Evolutionary conservation across 2,329 filamentous ascomycete species (phyloP).

Genomic region (Emericellopsis atlantica): DNA sequence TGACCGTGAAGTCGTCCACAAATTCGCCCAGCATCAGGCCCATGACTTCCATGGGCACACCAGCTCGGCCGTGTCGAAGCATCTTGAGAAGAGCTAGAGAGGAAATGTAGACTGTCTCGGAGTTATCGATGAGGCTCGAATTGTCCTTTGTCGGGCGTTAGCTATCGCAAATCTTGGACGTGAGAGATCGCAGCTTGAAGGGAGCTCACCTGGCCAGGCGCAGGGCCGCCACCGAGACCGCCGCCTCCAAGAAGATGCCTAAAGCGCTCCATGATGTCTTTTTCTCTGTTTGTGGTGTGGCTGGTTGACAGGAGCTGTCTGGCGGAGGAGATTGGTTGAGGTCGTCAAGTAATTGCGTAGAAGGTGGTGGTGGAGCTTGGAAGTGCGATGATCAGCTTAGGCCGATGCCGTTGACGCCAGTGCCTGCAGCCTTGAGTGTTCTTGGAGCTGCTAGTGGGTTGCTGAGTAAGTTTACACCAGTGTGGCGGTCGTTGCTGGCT

Average conservation of each 20-base stretch:
- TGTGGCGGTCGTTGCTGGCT: not conserved
- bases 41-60: conserved; percentile 99
- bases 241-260: conserved; percentile 75
- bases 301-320: not conserved
- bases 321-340: not conserved
- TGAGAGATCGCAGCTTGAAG: not conserved
- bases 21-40: conserved; percentile 98
- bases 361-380: conserved; percentile 2
- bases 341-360: not conserved
- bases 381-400: conserved; percentile 9
- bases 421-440: conserved; percentile 15
- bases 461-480: conserved; percentile 9
- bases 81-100: conserved; percentile 96
- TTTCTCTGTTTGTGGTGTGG: not conserved
- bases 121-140: conserved; percentile 89
- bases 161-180: not conserved
- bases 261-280: conserved; percentile 70
- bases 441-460: conserved; percentile 1
- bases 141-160: conserved; percentile 59
- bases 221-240: conserved; percentile 36
- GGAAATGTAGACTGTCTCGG: conserved; percentile 98
- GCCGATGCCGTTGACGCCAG: conserved; percentile 17
- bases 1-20: conserved; percentile 96
- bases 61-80: conserved; percentile 91
- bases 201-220: conserved; percentile 24